Evolutionary conservation across 108 stramenopile genomes (phyloP), one percentile per base, ranked within the genome.

Genomic region (Schizochytrium sp.): DNA sequence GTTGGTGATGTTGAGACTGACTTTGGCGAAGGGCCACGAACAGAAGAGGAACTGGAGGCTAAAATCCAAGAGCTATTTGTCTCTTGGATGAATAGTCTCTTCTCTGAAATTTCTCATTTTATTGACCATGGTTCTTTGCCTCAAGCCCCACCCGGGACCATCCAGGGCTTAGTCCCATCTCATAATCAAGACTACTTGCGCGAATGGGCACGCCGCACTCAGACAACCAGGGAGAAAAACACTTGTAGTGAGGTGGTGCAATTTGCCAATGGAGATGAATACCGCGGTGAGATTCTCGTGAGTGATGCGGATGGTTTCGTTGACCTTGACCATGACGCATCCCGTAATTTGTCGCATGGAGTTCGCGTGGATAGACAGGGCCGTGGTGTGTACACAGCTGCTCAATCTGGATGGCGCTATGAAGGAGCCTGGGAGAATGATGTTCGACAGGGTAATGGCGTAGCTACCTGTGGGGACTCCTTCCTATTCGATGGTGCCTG

Each of bases 391-490:
- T 83, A 83, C 47, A 55, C n/a, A 8, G 49, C 76, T 10, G 15
- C 47, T 47, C 47, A 40, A 17, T 19, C 50, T 1, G 76, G 76
- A 10, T 83, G 76, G 76, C 45, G 76, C 5, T 42, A 83, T 2
- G 76, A 83, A 40, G 76, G 76, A 5, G 53, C 53, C 17, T 83
- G 76, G 76, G 76, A 83, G 53, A 55, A 50, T 50, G 76, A 83
- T 40, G 13, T 83, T 17, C 76, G 76, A 7, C 76, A 83, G 15
- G 76, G 76, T 0, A 83, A 40, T 28, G 76, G 76, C 50, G 64
- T 69, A 7, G 64, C 64, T 15, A 83, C 55, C 50, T 53, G 49
- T 28, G 47, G 50, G 5, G 76, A 83, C 47, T n/a, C 10, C 0
- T 83, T 38, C 28, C 5, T 83, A 5, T 83, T 83, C 55, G 76